Conservation (phyloP, 352 stramenopile genomes). For the Ophiocytium majus region DNA sequence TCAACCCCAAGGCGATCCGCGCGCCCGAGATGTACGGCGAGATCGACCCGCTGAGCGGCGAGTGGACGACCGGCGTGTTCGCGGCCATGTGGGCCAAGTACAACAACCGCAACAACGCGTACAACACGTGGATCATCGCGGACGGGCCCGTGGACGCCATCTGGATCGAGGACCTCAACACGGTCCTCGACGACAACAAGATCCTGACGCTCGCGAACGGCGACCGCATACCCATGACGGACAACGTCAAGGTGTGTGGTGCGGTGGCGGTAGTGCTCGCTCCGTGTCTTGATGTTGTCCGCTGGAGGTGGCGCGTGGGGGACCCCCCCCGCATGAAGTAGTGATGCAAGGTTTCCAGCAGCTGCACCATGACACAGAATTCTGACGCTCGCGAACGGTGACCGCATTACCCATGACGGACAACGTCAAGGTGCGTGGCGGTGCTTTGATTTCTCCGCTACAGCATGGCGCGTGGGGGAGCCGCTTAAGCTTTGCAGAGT, state of each 20-base stretch:
- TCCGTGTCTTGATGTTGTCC: too few species aligned
- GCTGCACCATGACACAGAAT: too few species aligned
- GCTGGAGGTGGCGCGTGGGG: too few species aligned
- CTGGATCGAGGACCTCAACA: conserved; percentile 98
- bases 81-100: conserved; percentile 97
- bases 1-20: conserved; percentile 96
- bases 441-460: too few species aligned
- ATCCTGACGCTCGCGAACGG: conserved; percentile 94
- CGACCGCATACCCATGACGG: conserved; percentile 95
- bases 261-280: too few species aligned
- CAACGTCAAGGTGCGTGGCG: conserved; percentile 94
- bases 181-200: conserved; percentile 95
- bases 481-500: too few species aligned
- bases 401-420: conserved; percentile 97
- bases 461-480: too few species aligned
- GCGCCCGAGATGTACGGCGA: conserved; percentile 96
- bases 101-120: conserved; percentile 95
- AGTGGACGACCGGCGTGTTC: conserved; percentile 92
- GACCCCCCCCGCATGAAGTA: too few species aligned
- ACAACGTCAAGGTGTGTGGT: conserved; percentile 84
- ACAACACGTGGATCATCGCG: conserved; percentile 97
- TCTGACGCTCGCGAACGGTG: conserved; percentile 92
- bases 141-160: conserved; percentile 95
- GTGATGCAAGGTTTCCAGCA: too few species aligned
- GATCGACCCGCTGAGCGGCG: conserved; percentile 88